Percentiles rank a stretch among this genome's conserved stretches.
Evolutionary conservation across 805 yeast genomes (phyloP).

Genomic region (Candida chauliodis): DNA sequence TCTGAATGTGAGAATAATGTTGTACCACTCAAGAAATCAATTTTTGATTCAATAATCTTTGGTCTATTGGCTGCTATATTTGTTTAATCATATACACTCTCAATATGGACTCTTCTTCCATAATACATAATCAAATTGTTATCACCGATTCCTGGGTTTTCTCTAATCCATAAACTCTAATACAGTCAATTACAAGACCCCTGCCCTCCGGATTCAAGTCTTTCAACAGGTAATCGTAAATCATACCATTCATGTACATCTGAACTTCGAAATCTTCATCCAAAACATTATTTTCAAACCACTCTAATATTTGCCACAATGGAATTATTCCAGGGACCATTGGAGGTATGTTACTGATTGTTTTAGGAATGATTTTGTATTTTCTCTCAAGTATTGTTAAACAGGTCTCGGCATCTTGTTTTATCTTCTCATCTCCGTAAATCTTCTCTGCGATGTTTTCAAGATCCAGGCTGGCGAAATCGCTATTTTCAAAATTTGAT

Average conservation of each 20-base stretch:
- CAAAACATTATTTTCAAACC: conserved; percentile 26
- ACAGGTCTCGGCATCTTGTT: conserved; percentile 18
- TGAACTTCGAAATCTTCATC: conserved; percentile 15
- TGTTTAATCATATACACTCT: conserved; percentile 5
- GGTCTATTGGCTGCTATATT: conserved; percentile 6
- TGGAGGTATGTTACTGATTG: conserved; percentile 25
- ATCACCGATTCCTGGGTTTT: conserved; percentile 25
- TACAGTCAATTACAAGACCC: conserved; percentile 35
- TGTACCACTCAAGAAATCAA: background rate
- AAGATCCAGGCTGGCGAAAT: conserved; percentile 3
- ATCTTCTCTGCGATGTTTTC: conserved; percentile 19
- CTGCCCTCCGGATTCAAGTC: conserved; percentile 18
- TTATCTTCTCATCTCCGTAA: conserved; percentile 14
- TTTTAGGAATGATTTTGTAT: conserved; percentile 10
- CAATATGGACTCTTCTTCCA: conserved; percentile 10
- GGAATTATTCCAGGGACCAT: conserved; percentile 54
- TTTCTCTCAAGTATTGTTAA: conserved; percentile 11
- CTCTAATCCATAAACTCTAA: conserved; percentile 43
- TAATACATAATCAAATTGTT: conserved; percentile 9
- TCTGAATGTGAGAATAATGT: conserved; percentile 8
- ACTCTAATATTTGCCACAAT: conserved; percentile 38
- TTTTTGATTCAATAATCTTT: conserved; percentile 3
- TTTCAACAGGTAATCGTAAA: conserved; percentile 15
- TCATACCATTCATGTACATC: conserved; percentile 11
- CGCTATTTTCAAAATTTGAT: conserved; percentile 8